Evolutionary conservation across 495 filamentous ascomycete species (phyloP).

Genomic region (Gamarada debralockiae): DNA sequence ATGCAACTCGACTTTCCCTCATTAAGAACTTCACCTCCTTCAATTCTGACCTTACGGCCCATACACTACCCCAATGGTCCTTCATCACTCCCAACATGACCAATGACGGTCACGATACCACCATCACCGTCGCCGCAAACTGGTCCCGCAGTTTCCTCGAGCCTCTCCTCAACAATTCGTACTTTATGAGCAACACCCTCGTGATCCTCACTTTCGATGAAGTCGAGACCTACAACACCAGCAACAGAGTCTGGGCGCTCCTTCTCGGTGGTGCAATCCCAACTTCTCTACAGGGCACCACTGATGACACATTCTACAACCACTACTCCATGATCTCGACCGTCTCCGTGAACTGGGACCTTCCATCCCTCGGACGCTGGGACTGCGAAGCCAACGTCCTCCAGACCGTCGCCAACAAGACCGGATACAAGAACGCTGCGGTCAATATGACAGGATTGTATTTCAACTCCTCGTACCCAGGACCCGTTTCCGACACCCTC

Average conservation of each 20-base stretch:
- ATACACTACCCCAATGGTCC: constrained; percentile 63
- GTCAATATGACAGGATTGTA: background rate
- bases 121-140: constrained; percentile 51
- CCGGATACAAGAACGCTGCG: constrained; percentile 27
- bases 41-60: constrained; percentile 47
- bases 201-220: constrained; percentile 69
- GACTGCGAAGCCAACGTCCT: constrained; percentile 59
- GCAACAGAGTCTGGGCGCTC: constrained; percentile 55
- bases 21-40: constrained; percentile 67
- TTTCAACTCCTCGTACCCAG: constrained; percentile 1
- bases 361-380: constrained; percentile 51
- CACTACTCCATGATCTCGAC: constrained; percentile 68
- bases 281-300: constrained; percentile 51
- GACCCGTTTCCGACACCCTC: background rate
- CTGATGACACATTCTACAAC: constrained; percentile 63
- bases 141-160: constrained; percentile 58
- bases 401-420: constrained; percentile 49
- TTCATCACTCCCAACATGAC: constrained; percentile 76
- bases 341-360: constrained; percentile 48
- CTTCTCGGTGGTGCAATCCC: constrained; percentile 64
- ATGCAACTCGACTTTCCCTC: constrained; percentile 49
- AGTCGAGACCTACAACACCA: constrained; percentile 47
- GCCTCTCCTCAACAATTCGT: constrained; percentile 55
- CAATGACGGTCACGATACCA: constrained; percentile 57
- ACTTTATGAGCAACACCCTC: constrained; percentile 66